These are phyloP conservation scores for Parasitella parasitica DNA, from an alignment of 371 early-diverging fungal species.

Conservation along the genomic window DNA sequence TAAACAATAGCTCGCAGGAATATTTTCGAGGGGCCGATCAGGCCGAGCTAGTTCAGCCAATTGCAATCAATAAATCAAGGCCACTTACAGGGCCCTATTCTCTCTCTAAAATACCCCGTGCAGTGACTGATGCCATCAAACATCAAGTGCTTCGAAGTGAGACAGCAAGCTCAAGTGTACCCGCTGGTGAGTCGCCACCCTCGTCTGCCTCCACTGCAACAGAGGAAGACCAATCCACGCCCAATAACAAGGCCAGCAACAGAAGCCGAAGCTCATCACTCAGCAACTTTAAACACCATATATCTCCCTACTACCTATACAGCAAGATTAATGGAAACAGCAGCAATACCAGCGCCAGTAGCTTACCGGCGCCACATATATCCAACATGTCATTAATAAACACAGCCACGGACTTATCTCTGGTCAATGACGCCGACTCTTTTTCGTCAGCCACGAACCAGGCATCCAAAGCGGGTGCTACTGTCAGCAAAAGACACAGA, in stretches of 20 bases:
- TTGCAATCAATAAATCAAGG: neutral
- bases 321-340: constrained; percentile 1
- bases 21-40: neutral
- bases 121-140: constrained; percentile 17
- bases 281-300: constrained; percentile 2
- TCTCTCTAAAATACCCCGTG: constrained; percentile 19
- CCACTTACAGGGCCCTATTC: constrained; percentile 6
- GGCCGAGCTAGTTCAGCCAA: neutral
- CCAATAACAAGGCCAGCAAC: neutral
- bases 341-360: neutral
- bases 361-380: neutral
- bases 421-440: neutral
- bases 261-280: constrained; percentile 6
- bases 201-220: neutral
- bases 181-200: neutral
- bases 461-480: neutral
- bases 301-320: constrained; percentile 6
- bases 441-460: neutral
- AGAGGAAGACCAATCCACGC: neutral
- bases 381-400: neutral
- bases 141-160: constrained; percentile 10
- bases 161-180: neutral
- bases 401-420: neutral
- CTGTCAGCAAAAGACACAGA: neutral
- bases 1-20: neutral